Base-by-base conservation (phyloP, 805 yeast species). In the Candida koratica region DNA sequence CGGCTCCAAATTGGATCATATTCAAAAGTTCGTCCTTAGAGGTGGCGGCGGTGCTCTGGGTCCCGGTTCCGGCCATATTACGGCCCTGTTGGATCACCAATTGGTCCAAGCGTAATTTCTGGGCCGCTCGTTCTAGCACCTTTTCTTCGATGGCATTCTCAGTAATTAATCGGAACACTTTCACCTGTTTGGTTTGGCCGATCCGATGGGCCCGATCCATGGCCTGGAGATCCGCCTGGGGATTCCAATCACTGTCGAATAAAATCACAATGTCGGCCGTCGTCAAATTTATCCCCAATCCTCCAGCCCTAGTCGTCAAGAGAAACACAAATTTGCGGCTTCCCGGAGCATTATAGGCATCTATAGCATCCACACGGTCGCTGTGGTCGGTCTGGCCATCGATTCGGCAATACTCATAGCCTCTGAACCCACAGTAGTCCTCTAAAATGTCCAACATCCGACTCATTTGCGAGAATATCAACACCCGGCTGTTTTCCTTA, bases 171-270 rank as follows among this genome's bases (percentile, higher is more conserved):
- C 94, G 67, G 52, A 77, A 84, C 2, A 84, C 93, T 51, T 75
- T 79, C 18, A 84, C 94, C 55, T 84, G 94, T 47, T 83, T 84
- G 29, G 81, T 84, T 56, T 84, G 94, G 5, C 94, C 94, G 53
- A 84, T 84, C 69, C 94, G 74, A 58, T 84, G 94, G 0, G 93
- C 93, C 64, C 94, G 73, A 55, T 84, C 94, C 93, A 84, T 84
- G 1, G 90, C 90, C 58, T 84, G 94, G 46, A 84, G 70, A 68
- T 84, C 94, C 4, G 90, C 93, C 53, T 84, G 94, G 1, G 94
- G 94, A 47, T 84, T 84, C 94, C 94, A 84, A 56, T 84, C 94
- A 3, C 88, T 80, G 59, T 84, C 94, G 53, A 68, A 84, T 29
- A 84, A 58, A 3, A 84, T 73, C 31, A 84, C 94, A 44, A 80